Conservation (phyloP, 768 basidiomycete genomes). For the Suillus cothurnatus region DNA sequence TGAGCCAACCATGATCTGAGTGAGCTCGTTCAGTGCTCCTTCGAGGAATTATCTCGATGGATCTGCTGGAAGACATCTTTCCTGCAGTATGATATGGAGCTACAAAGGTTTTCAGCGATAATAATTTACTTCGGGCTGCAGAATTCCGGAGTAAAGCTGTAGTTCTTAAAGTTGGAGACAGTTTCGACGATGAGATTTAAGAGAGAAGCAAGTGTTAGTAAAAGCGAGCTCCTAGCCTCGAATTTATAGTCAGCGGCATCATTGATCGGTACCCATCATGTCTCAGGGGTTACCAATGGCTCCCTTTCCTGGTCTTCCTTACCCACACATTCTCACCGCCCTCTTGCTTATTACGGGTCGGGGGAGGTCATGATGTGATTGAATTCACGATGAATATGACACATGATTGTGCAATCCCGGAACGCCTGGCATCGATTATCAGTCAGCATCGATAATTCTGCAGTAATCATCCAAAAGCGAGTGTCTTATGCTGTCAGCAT, state of each 20-base stretch:
- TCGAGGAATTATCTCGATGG: conserved; percentile 48
- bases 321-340: conserved; percentile 30
- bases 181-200: not conserved
- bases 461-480: not conserved
- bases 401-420: not conserved
- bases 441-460: not conserved
- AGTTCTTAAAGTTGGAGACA: not conserved
- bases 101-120: not conserved
- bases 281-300: conserved; percentile 8
- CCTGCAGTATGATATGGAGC: not conserved
- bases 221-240: not conserved
- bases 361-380: not conserved
- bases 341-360: not conserved
- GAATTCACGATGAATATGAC: not conserved
- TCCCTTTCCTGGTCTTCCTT: conserved; percentile 25
- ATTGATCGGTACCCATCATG: not conserved
- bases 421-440: not conserved
- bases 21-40: conserved; percentile 66
- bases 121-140: not conserved
- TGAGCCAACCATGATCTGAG: conserved; percentile 85
- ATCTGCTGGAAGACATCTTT: conserved; percentile 19
- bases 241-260: conserved; percentile 22
- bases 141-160: not conserved
- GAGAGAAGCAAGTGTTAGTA: not conserved
- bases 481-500: not conserved